phyloP scores from a whole-genome alignment of 2,329 filamentous ascomycete genomes.

The Pseudogymnoascus sp. region DNA sequence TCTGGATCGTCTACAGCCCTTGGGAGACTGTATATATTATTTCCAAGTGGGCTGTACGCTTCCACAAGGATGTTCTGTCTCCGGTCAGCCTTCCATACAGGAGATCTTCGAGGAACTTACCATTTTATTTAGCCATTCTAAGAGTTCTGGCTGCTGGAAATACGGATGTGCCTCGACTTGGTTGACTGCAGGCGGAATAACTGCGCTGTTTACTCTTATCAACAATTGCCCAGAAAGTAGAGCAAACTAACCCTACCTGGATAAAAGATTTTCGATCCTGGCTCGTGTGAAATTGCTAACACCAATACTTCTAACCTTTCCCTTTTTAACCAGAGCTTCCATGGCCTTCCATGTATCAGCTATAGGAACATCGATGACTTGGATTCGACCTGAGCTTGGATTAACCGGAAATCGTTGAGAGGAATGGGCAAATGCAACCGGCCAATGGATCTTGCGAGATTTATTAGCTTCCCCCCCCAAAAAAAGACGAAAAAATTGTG shows the following conservation, averaged over 20 bases:
- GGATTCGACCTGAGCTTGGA: conserved; percentile 14
- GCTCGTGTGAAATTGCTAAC: conserved; percentile 43
- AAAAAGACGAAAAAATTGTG: not conserved
- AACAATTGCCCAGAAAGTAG: not conserved
- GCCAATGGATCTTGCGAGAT: conserved; percentile 28
- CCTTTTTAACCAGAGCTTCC: conserved; percentile 32
- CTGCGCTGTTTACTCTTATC: conserved; percentile 38
- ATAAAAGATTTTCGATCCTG: conserved; percentile 36
- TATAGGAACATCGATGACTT: conserved; percentile 18
- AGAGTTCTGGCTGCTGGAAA: conserved; percentile 51
- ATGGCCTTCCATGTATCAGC: conserved; percentile 35
- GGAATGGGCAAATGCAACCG: conserved; percentile 17
- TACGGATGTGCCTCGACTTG: conserved; percentile 65
- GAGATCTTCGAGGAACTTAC: not conserved
- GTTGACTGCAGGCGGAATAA: conserved; percentile 52
- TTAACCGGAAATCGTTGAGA: conserved; percentile 16
- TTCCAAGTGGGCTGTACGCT: conserved; percentile 58
- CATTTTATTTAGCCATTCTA: conserved; percentile 42
- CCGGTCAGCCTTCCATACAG: not conserved
- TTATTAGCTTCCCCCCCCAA: conserved; percentile 1
- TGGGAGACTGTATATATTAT: conserved; percentile 41
- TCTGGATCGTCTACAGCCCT: conserved; percentile 42
- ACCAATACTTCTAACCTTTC: conserved; percentile 40
- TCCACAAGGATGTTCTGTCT: conserved; percentile 52
- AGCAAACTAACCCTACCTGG: conserved; percentile 26